Evolutionary conservation across 2,329 filamentous ascomycete species (phyloP), one percentile per base, ranked within the genome.

Genomic region (Bipolaris gigantea): DNA sequence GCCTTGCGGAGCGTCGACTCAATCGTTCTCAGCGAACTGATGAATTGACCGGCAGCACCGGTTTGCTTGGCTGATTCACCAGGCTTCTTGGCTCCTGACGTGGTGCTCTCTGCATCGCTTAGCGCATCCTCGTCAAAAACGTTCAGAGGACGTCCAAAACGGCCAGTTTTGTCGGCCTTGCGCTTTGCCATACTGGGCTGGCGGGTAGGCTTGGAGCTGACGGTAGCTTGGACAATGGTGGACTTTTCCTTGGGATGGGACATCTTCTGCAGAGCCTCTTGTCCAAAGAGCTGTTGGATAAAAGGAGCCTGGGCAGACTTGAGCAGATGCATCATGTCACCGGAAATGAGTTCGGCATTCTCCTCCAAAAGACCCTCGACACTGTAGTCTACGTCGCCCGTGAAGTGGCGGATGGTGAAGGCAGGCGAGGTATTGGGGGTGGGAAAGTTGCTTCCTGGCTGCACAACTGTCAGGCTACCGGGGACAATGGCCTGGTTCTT

Each of bases 401-500:
- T 93, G 74, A 95, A 99, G 75, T 99, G 94, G 74, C 89, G 92
- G 52, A 99, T 87, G 0, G 92, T 92, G 76, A 99, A 99, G 9
- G 84, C 84, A 5, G 91, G 88, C 0, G 89, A 82, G 0, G 85
- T 82, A 74, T 95, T 95, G 57, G 90, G 88, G 0, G 92, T 93
- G 45, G 88, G 80, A 74, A 96, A 96, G 73, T 96, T 96, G 77
- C 89, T 94, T 47, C 92, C 92, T 5, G 90, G 90, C 23, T 95
- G 80, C 59, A 88, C 86, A 25, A 89, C 84, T 0, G 86, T 92
- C 1, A 90, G 80, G 42, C 87, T 86, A 48, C 88, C 85, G 4
- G 96, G 89, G 2, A 86, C 81, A 55, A 99, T 96, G 23, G 93
- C 90, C 0, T 91, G 87, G 69, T 97, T 97, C 78, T 95, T 97